phyloP scores from a whole-genome alignment of 805 yeast genomes.

The Saccharomycopsis guyanensis region DNA sequence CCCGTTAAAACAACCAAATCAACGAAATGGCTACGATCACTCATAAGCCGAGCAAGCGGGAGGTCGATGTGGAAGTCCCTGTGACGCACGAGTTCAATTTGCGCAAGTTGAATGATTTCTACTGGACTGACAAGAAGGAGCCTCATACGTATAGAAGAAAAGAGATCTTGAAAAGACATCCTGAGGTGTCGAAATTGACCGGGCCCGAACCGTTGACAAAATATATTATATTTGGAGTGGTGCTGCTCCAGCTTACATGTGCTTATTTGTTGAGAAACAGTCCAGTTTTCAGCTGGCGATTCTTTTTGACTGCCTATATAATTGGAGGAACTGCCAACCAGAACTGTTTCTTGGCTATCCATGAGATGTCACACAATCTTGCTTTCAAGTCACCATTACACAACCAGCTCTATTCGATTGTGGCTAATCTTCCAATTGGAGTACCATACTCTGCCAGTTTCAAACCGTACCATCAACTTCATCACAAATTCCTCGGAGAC shows the following conservation, averaged over 20 bases:
- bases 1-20: too few species aligned
- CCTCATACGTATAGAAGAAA: slow-evolving; percentile 75
- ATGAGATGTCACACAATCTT: slow-evolving; percentile 79
- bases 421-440: slow-evolving; percentile 81
- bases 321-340: slow-evolving; percentile 85
- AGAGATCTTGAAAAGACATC: slow-evolving; percentile 64
- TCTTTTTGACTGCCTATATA: slow-evolving; percentile 58
- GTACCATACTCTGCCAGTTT: slow-evolving; percentile 81
- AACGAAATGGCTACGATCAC: slow-evolving; percentile 17
- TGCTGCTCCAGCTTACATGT: slow-evolving; percentile 52
- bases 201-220: slow-evolving; percentile 87
- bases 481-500: slow-evolving; percentile 87
- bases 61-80: slow-evolving; percentile 16
- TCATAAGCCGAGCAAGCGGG: slow-evolving; percentile 19
- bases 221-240: slow-evolving; percentile 62
- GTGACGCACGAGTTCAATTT: slow-evolving; percentile 11
- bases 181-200: slow-evolving; percentile 69
- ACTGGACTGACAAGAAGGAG: slow-evolving; percentile 77
- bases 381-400: slow-evolving; percentile 72
- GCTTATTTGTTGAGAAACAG: slow-evolving; percentile 59
- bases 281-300: slow-evolving; percentile 43
- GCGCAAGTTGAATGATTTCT: slow-evolving; percentile 47
- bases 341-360: slow-evolving; percentile 79
- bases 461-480: slow-evolving; percentile 85
- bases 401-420: slow-evolving; percentile 69